Conservation (phyloP, 495 filamentous ascomycete genomes). For the Monascus purpureus region DNA sequence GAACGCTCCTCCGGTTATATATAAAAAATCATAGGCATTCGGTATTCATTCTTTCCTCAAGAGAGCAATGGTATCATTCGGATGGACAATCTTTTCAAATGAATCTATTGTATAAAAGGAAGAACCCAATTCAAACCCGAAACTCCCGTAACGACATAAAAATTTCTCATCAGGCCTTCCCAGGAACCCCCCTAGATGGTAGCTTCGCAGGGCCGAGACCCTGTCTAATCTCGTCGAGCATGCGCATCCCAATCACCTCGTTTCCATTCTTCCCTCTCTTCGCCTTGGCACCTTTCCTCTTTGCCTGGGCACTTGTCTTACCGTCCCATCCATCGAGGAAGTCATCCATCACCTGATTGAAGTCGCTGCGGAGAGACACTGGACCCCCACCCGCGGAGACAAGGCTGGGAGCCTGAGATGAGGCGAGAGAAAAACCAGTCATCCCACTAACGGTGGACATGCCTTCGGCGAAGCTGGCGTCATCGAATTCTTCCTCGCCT, state of each 20-base stretch:
- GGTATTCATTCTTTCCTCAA: no score
- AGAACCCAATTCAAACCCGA: no score
- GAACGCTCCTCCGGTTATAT: no score
- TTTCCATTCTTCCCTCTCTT: conserved; percentile 72
- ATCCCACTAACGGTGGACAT: conserved; percentile 41
- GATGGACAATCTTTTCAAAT: no score
- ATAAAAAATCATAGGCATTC: no score
- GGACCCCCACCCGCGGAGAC: conserved; percentile 21
- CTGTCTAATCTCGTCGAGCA: conserved; percentile 81
- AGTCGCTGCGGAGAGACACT: conserved; percentile 51
- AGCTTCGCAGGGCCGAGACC: conserved; percentile 59
- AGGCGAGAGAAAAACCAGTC: conserved; percentile 31
- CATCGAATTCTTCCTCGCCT: conserved; percentile 39
- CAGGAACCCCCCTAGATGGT: conserved; percentile 14
- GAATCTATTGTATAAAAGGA: no score
- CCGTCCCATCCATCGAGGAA: conserved; percentile 56
- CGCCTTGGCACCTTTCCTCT: conserved; percentile 35
- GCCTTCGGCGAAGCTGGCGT: conserved; percentile 13
- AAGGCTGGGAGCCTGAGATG: conserved; percentile 32
- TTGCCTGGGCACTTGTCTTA: conserved; percentile 58
- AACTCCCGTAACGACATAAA: no score
- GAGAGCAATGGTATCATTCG: no score
- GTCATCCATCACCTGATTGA: conserved; percentile 84
- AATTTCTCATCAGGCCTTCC: conserved; percentile 15
- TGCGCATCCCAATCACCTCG: conserved; percentile 63